Evolutionary conservation across 1,284 basidiomycete species (phyloP).

Genomic region (Apiotrichum montevideense): DNA sequence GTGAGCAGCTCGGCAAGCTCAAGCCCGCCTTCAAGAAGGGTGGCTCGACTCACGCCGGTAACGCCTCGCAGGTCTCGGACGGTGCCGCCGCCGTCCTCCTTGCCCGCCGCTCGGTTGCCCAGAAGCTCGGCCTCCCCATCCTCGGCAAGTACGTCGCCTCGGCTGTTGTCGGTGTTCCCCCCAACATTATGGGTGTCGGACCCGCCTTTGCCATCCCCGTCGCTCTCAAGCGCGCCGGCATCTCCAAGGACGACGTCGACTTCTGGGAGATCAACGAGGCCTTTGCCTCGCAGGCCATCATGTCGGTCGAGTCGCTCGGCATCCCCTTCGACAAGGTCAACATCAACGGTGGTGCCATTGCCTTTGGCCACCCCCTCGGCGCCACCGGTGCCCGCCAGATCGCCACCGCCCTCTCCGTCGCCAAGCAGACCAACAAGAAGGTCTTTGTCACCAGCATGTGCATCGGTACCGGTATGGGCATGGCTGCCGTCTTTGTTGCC

Average conservation of each 20-base stretch:
- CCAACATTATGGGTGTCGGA: conserved; percentile 83
- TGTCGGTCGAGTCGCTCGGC: conserved; percentile 66
- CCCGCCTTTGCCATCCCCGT: conserved; percentile 88
- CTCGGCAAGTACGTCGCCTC: conserved; percentile 84
- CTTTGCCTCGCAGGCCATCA: conserved; percentile 81
- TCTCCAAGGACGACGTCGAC: conserved; percentile 72
- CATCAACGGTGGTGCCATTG: conserved; percentile 84
- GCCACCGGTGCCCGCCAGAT: conserved; percentile 82
- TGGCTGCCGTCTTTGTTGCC: conserved; percentile 50
- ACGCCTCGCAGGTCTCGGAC: conserved; percentile 94
- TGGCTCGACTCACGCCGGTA: conserved; percentile 86
- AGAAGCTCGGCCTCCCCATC: conserved; percentile 83
- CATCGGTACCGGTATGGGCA: conserved; percentile 80
- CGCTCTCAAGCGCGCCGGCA: conserved; percentile 64
- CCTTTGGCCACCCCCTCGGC: conserved; percentile 62
- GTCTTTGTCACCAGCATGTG: conserved; percentile 91
- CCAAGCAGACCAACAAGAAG: conserved; percentile 69
- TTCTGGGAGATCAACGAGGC: conserved; percentile 90
- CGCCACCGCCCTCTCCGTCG: conserved; percentile 76
- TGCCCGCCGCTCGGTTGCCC: conserved; percentile 75
- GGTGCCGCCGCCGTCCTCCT: conserved; percentile 93
- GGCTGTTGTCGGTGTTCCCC: conserved; percentile 71
- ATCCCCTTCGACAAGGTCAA: conserved; percentile 76
- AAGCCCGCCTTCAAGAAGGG: conserved; percentile 87
- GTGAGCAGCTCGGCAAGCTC: conserved; percentile 77